Evolutionary conservation across 1,139 yeast species (phyloP).

Genomic region (Candida anutae): DNA sequence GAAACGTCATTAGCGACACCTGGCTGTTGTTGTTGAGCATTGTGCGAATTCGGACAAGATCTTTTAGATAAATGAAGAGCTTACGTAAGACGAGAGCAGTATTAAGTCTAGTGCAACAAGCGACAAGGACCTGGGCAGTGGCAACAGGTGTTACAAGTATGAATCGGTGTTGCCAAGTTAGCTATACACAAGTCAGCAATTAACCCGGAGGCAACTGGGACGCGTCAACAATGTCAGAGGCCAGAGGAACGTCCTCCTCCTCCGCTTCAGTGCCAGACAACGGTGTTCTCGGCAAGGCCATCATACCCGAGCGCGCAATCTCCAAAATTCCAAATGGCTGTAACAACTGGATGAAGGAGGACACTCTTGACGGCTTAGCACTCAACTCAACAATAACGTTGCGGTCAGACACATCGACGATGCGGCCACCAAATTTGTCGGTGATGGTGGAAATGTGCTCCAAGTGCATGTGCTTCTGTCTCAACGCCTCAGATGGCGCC

Average conservation of each 20-base stretch:
- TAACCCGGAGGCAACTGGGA: slow-evolving; percentile 93
- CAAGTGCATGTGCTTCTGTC: slow-evolving; percentile 88
- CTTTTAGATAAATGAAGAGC: too few relatives aligned
- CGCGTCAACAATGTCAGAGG: slow-evolving; percentile 68
- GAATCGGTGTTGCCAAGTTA: too few relatives aligned
- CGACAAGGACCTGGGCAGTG: too few relatives aligned
- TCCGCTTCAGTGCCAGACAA: slow-evolving; percentile 29
- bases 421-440: slow-evolving; percentile 83
- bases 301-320: slow-evolving; percentile 96
- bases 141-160: too few relatives aligned
- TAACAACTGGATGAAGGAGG: slow-evolving; percentile 78
- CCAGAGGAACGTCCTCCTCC: slow-evolving; percentile 44
- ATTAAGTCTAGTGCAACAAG: too few relatives aligned
- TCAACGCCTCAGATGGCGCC: slow-evolving; percentile 84
- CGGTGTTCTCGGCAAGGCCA: slow-evolving; percentile 97
- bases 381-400: slow-evolving; percentile 90
- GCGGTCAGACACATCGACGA: slow-evolving; percentile 88
- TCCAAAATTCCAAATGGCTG: slow-evolving; percentile 96
- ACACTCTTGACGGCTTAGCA: slow-evolving; percentile 87
- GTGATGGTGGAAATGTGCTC: slow-evolving; percentile 77
- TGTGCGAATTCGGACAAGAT: too few relatives aligned
- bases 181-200: too few relatives aligned
- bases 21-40: too few relatives aligned
- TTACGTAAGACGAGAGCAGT: too few relatives aligned
- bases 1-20: too few relatives aligned